A percentile compares a stretch with the other conserved stretches of the same genome.
phyloP scores from a whole-genome alignment of 2,329 filamentous ascomycete genomes.

The Cladobotryum mycophilum region DNA sequence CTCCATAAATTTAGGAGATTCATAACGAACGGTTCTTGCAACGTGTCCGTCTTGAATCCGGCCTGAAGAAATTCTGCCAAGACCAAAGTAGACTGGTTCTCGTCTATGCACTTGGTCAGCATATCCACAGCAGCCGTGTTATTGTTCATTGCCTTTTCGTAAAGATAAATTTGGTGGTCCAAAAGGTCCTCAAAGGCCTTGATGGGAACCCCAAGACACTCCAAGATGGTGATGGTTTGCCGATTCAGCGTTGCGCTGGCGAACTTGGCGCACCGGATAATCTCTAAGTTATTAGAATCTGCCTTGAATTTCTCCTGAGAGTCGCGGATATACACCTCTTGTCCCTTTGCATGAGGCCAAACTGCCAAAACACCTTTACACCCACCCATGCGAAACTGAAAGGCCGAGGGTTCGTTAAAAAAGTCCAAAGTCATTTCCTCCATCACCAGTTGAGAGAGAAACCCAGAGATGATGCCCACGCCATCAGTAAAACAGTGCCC shows the following conservation, averaged over 20 bases:
- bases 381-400: slow-evolving; percentile 87
- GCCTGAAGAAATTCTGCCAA: slow-evolving; percentile 71
- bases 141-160: slow-evolving; percentile 64
- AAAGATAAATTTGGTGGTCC: slow-evolving; percentile 57
- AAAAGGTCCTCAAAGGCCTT: slow-evolving; percentile 63
- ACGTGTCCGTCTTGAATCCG: slow-evolving; percentile 63
- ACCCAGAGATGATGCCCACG: slow-evolving; percentile 81
- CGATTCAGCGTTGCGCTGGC: slow-evolving; percentile 78
- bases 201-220: slow-evolving; percentile 65
- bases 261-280: slow-evolving; percentile 73
- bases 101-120: slow-evolving; percentile 71
- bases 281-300: slow-evolving; percentile 66
- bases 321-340: slow-evolving; percentile 69
- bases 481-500: slow-evolving; percentile 80
- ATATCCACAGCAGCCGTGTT: slow-evolving; percentile 58
- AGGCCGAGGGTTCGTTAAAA: slow-evolving; percentile 64
- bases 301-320: slow-evolving; percentile 86
- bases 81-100: slow-evolving; percentile 70
- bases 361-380: slow-evolving; percentile 83
- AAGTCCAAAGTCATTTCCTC: slow-evolving; percentile 59
- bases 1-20: slow-evolving; percentile 80
- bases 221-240: slow-evolving; percentile 83
- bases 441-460: slow-evolving; percentile 67
- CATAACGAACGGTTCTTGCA: slow-evolving; percentile 70
- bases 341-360: slow-evolving; percentile 60